These are phyloP conservation scores for Solanum etuberosum DNA, from an alignment of 257 asterid species.

Conservation along the genomic window DNA sequence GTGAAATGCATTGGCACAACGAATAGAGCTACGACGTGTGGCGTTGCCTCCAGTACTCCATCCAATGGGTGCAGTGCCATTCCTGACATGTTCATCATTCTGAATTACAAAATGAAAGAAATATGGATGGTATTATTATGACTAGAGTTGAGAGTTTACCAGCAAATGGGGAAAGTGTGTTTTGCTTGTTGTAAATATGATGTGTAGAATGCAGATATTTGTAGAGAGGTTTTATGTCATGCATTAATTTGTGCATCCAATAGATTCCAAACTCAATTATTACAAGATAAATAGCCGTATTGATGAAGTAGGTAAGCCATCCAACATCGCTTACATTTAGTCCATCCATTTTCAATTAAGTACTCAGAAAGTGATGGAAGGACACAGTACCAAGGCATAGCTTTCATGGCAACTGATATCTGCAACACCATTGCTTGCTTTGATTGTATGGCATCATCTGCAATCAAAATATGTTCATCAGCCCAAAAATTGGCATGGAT, in stretches of 20 bases:
- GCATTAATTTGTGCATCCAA: conserved; percentile 95
- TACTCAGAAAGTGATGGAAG: conserved; percentile 71
- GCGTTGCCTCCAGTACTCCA: conserved; percentile 83
- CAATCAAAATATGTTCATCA: conserved; percentile 7
- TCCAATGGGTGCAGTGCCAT: conserved; percentile 90
- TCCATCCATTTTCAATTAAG: conserved; percentile 46
- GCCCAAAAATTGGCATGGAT: background rate
- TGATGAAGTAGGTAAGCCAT: conserved; percentile 35
- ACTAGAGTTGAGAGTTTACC: conserved; percentile 32
- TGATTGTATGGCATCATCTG: conserved; percentile 51
- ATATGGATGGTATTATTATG: background rate
- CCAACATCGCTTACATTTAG: conserved; percentile 67
- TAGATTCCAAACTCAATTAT: conserved; percentile 91
- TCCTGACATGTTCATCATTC: conserved; percentile 24
- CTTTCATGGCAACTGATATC: conserved; percentile 71
- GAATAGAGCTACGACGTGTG: conserved; percentile 76
- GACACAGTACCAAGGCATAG: conserved; percentile 17
- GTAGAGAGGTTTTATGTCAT: conserved; percentile 88
- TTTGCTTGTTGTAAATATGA: conserved; percentile 96
- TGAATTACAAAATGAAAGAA: no score
- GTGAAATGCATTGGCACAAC: conserved; percentile 67
- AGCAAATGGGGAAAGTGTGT: conserved; percentile 95
- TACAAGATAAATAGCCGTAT: conserved; percentile 47
- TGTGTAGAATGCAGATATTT: conserved; percentile 89
- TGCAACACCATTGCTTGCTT: conserved; percentile 55